Evolutionary conservation across 768 basidiomycete genomes (phyloP), one percentile per base, ranked within the genome.

Genomic region (Trametopsis cervina): DNA sequence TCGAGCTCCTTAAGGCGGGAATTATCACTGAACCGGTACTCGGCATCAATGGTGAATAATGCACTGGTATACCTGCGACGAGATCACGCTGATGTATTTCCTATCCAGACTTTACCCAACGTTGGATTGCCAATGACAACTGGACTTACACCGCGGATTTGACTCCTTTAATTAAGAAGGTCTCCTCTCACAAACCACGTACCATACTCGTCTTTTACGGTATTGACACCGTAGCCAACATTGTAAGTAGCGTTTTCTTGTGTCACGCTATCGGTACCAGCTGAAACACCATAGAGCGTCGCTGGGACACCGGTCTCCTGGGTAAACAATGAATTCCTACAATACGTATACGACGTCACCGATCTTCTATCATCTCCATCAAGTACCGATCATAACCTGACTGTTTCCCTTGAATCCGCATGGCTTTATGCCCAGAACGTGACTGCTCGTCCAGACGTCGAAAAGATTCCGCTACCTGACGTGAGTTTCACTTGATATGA

Each of bases 61-160:
- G 22, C n/a, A n/a, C 6, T 20, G 4, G 17, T 15, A 15, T 42
- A 13, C 23, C 7, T n/a, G 23, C 23, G 41, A 24, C 41, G 21
- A 18, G 15, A 40, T 24, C 12, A 18, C 18, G 12, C 18, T 21
- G 23, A 4, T 18, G 23, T 45, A n/a, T 22, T 39, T 26, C 35
- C 7, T 23, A 9, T 33, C n/a, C 41, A 78, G 76, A 80, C 47
- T 77, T 74, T 50, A 74, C 72, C 1, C 68, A 78, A 55, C 66
- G 79, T 51, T 80, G 77, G 78, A 64, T 80, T 40, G 68, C 70
- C 24, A 63, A 73, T 43, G 77, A 80, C 47, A 75, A 76, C 48
- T 81, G 80, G 78, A 78, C 75, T 0, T 79, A 78, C 52, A 78
- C 75, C 0, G 75, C 77, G 2, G 75, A 77, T 54, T 48, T 80